These are phyloP conservation scores for Cutaneotrichosporon sp. DNA, from an alignment of 1,284 basidiomycete genomes.

Conservation along the genomic window DNA sequence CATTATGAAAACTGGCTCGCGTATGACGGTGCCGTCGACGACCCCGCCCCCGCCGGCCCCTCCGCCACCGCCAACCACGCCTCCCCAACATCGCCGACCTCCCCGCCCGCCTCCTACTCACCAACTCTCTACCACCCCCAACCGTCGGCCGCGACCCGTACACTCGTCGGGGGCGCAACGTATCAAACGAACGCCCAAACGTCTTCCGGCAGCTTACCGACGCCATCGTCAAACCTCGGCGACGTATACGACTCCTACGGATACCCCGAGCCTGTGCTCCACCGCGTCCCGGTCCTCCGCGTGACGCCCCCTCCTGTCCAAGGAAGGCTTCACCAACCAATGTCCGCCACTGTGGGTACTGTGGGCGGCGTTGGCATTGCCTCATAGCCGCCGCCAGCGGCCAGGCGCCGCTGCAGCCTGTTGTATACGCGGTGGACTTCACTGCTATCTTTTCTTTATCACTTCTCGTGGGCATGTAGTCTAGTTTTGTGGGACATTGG, in stretches of 20 bases:
- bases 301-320: conserved; percentile 2
- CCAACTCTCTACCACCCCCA: neutral
- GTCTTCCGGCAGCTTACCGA: neutral
- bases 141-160: neutral
- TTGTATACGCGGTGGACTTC: too few species aligned
- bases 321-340: too few species aligned
- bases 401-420: too few species aligned
- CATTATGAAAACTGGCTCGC: conserved; percentile 14
- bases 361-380: too few species aligned
- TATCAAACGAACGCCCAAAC: neutral
- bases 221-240: neutral
- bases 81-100: neutral
- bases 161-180: neutral
- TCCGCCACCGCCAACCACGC: neutral
- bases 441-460: too few species aligned
- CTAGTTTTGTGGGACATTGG: too few species aligned
- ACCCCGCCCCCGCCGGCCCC: neutral
- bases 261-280: neutral
- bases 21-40: neutral
- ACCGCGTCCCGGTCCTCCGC: conserved; percentile 5
- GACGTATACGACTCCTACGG: conserved; percentile 6
- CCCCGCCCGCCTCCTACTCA: neutral
- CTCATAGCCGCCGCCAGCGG: too few species aligned
- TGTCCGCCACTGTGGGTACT: too few species aligned
- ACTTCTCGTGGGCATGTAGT: too few species aligned